Base-by-base conservation (phyloP, 768 basidiomycete genomes). In the Neoboletus brunneissimus region DNA sequence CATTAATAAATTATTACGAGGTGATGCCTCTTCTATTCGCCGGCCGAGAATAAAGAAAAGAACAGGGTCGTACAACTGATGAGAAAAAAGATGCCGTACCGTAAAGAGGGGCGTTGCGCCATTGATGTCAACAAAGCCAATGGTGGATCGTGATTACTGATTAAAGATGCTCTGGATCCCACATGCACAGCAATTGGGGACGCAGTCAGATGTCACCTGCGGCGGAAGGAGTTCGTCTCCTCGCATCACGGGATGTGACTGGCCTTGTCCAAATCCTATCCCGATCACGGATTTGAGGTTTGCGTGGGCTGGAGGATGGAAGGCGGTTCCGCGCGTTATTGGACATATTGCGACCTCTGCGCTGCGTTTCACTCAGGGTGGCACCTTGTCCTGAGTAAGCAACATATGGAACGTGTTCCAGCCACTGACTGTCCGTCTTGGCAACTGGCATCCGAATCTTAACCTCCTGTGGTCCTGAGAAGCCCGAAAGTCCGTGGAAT, bases 151-250 rank as follows among this genome's bases (percentile, higher is more conserved):
- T 58, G 51, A 54, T 51, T 34, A 55, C 25, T 53, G 53, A 66
- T 63, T 44, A 59, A 42, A 55, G 53, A 50, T 48, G 46, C 45
- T 38, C 44, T 37, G 44, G 11, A 50, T 58, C 29, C 51, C 57
- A 55, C 48, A 53, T 43, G 48, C 52, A 56, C 60, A 51, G 53
- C 51, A 29, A 12, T 34, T 47, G 34, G 44, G 25, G 58, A 42
- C 44, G 42, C 15, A 35, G 48, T 66, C 56, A 71, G 38, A 71
- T 72, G 45, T 58, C 70, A 37, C 72, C 70, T 27, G 72, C 68
- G 40, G 66, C 72, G 31, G 70, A 73, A 23, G 70, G 61, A 1
- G 70, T 73, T 48, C 72, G 70, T 44, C 58, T 66, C 51, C 70
- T 70, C 25, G 61, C 47, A 49, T 70, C 68, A 61, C 59, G 56